Base-by-base conservation (phyloP, 805 yeast genomes). In the Candida ovalis region DNA sequence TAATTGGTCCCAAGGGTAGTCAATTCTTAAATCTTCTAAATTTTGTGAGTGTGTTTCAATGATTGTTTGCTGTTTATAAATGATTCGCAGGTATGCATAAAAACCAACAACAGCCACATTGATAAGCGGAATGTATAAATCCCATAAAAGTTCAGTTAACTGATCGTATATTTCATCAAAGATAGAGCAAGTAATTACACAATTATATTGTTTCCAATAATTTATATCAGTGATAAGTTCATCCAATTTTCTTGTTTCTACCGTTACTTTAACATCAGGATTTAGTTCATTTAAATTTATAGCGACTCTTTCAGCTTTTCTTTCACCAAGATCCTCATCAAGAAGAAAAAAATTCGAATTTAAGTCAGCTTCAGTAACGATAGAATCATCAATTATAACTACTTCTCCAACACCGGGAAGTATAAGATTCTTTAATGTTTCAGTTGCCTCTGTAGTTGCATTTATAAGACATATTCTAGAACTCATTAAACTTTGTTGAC, bases 401-500 rank as follows among this genome's bases (percentile, higher is more conserved):
- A 85, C 74, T 15, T 72, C 59, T 3, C 95, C 92, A 43, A 58
- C 62, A 33, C 81, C 88, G 0, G 96, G 91, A 18, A 92, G 70
- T 1, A 86, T 80, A 48, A 92, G 69, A 64, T 90, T 89, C 70
- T 92, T 91, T 35, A 86, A 63, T 3, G 80, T 66, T 63, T 92
- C 98, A 2, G 82, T 74, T 1, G 84, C 80, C 0, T 82, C 71
- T 0, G 82, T 59, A 1, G 80, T 71, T 4, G 81, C 81, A 40
- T 80, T 78, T 2, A 89, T 56, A 2, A 89, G 63, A 47, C 89
- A 77, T 3, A 90, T 73, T 47, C 76, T 81, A 0, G 91, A 71
- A 1, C 61, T 58, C 28, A 78, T 78, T 17, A 92, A 70, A 6
- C 72, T 69, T 3, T 63, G 49, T 59, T 92, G 99, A 3, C 97